Conservation (phyloP, 2,329 filamentous ascomycete species). For the Sporothrix euskadiensis region DNA sequence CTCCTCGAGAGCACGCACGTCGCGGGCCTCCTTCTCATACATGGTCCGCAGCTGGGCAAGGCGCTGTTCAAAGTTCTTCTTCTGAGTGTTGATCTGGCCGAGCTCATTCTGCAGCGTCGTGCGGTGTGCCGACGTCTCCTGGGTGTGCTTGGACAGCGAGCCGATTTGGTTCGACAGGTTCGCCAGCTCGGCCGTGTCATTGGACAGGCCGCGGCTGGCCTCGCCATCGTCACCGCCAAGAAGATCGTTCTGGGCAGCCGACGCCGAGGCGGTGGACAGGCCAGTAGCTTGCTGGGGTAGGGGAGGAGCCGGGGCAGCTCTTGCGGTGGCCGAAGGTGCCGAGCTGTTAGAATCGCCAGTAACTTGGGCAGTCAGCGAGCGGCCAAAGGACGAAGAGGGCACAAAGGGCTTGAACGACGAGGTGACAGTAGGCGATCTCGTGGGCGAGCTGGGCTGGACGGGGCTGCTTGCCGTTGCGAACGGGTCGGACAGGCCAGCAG, state of each 20-base stretch:
- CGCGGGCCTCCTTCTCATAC: constrained; percentile 91
- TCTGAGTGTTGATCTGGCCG: constrained; percentile 78
- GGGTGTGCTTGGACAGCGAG: constrained; percentile 88
- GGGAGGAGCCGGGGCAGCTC: constrained; percentile 30
- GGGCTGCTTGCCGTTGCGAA: constrained; percentile 56
- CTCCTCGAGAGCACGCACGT: constrained; percentile 81
- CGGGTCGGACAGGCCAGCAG: constrained; percentile 64
- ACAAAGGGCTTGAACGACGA: constrained; percentile 82
- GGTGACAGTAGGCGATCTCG: constrained; percentile 50
- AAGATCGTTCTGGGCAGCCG: constrained; percentile 65
- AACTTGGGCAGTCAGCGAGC: constrained; percentile 72
- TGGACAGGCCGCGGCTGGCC: constrained; percentile 81
- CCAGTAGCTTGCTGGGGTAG: constrained; percentile 10
- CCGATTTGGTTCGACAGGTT: constrained; percentile 96
- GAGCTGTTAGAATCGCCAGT: constrained; percentile 64
- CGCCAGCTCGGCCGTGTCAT: constrained; percentile 87
- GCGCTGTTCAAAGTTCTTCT: constrained; percentile 88
- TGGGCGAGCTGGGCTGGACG: constrained; percentile 55
- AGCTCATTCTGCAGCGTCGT: constrained; percentile 77
- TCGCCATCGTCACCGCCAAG: constrained; percentile 90
- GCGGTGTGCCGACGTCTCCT: constrained; percentile 84
- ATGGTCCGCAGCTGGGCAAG: constrained; percentile 80
- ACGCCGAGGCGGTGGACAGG: not conserved
- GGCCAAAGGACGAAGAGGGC: constrained; percentile 89
- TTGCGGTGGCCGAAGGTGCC: constrained; percentile 45